Evolutionary conservation across 257 asterid species (phyloP).

Genomic region (Phtheirospermum japonicum): DNA sequence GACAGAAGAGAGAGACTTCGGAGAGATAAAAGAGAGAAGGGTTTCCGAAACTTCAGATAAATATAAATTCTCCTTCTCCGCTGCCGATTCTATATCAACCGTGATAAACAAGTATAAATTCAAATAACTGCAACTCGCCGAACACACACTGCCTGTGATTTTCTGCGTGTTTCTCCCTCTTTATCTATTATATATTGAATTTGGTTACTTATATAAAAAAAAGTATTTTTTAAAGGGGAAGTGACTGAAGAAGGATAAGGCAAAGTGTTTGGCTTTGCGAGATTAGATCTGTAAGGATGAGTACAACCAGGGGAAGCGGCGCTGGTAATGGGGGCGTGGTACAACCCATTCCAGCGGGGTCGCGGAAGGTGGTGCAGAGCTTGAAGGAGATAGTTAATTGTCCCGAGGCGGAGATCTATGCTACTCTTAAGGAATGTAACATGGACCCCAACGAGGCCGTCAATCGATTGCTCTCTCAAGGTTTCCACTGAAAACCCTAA

Average conservation of each 20-base stretch:
- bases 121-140: slow-evolving; percentile 3
- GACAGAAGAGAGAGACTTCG: slow-evolving; percentile 8
- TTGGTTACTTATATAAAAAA: background rate
- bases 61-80: slow-evolving; percentile 11
- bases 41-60: slow-evolving; percentile 39
- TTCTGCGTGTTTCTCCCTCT: background rate
- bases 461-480: slow-evolving; percentile 76
- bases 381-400: slow-evolving; percentile 84
- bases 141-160: slow-evolving; percentile 15
- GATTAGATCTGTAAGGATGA: slow-evolving; percentile 47
- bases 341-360: slow-evolving; percentile 59
- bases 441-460: slow-evolving; percentile 97
- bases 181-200: background rate
- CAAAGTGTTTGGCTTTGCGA: slow-evolving; percentile 24
- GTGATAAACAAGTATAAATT: slow-evolving; percentile 12
- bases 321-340: slow-evolving; percentile 37
- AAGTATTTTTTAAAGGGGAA: background rate
- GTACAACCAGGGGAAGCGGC: slow-evolving; percentile 40
- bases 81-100: slow-evolving; percentile 22
- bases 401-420: slow-evolving; percentile 88
- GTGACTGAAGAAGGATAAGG: slow-evolving; percentile 30
- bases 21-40: slow-evolving; percentile 27
- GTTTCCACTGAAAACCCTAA: slow-evolving; percentile 40
- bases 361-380: slow-evolving; percentile 76
- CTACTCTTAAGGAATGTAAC: slow-evolving; percentile 83